Evolutionary conservation across 345 rosid genomes (phyloP).

Genomic region (Dovyalis caffra): DNA sequence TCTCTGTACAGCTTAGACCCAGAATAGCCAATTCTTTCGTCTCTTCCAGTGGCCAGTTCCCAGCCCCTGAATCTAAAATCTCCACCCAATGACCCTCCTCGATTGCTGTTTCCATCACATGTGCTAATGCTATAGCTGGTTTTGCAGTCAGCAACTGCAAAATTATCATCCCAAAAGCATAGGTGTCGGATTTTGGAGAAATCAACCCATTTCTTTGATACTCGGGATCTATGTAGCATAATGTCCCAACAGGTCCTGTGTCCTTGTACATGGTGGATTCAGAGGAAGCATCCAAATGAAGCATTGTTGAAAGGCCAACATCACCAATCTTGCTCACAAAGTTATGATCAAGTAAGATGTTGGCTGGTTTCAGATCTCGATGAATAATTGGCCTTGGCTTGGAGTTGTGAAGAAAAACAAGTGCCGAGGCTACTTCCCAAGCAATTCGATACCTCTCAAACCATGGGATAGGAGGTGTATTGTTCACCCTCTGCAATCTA

Average conservation of each 20-base stretch:
- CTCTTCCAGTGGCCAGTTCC: constrained; percentile 75
- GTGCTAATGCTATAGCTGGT: constrained; percentile 67
- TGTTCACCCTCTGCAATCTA: constrained; percentile 43
- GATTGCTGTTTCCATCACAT: constrained; percentile 61
- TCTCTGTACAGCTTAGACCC: constrained; percentile 75
- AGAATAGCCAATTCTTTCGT: constrained; percentile 60
- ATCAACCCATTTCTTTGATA: constrained; percentile 79
- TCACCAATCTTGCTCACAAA: constrained; percentile 90
- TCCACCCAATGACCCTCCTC: constrained; percentile 34
- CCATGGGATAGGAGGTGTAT: constrained; percentile 74
- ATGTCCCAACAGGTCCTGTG: constrained; percentile 73
- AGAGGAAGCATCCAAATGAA: constrained; percentile 35
- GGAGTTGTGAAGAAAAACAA: constrained; percentile 72
- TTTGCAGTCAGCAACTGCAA: constrained; percentile 78
- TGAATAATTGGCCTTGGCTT: constrained; percentile 78
- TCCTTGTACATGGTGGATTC: constrained; percentile 41
- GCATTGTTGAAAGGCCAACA: constrained; percentile 75
- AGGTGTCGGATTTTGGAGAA: constrained; percentile 74
- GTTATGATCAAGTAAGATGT: constrained; percentile 77
- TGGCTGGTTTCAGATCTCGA: constrained; percentile 89
- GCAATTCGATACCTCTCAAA: constrained; percentile 69
- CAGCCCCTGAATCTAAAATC: constrained; percentile 69
- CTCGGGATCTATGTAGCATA: constrained; percentile 89
- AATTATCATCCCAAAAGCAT: constrained; percentile 80
- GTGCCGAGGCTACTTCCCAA: constrained; percentile 88